These are phyloP conservation scores for Boletus reticuloceps DNA, from an alignment of 768 basidiomycete species.

Conservation along the genomic window DNA sequence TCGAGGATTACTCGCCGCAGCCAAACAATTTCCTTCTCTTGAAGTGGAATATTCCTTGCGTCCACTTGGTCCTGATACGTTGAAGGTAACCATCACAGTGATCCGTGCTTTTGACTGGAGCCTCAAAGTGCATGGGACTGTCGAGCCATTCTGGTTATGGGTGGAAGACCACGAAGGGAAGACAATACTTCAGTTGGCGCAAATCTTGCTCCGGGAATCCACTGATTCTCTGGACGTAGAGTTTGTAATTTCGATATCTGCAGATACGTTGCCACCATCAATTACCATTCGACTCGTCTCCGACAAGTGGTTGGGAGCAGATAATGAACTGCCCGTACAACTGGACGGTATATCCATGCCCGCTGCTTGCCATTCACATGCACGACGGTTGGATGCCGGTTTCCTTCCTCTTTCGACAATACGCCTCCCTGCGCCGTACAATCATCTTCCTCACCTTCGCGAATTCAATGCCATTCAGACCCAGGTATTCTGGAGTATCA, in stretches of 20 bases:
- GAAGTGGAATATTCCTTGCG: constrained; percentile 65
- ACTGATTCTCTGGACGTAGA: constrained; percentile 61
- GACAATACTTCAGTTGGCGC: constrained; percentile 78
- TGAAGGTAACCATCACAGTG: constrained; percentile 69
- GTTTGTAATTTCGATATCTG: constrained; percentile 77
- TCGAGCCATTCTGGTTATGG: constrained; percentile 96
- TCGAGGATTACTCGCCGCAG: constrained; percentile 69
- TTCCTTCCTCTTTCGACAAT: constrained; percentile 62
- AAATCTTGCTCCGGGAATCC: constrained; percentile 66
- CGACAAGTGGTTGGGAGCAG: constrained; percentile 92
- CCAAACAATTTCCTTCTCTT: constrained; percentile 80
- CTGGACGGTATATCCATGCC: constrained; percentile 81
- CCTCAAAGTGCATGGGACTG: constrained; percentile 63
- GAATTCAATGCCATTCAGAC: constrained; percentile 86
- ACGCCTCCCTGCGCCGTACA: constrained; percentile 39
- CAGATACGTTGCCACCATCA: constrained; percentile 54
- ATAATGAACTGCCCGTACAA: constrained; percentile 63
- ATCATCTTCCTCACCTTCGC: constrained; percentile 45
- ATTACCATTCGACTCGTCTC: constrained; percentile 80
- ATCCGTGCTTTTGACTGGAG: constrained; percentile 79
- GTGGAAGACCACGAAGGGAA: constrained; percentile 81
- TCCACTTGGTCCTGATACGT: constrained; percentile 80
- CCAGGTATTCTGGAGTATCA: constrained; percentile 81
- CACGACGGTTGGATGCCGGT: constrained; percentile 68
- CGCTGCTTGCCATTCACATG: constrained; percentile 48